These are phyloP conservation scores for Solanum clarkiae DNA, from an alignment of 257 asterid species.

Conservation along the genomic window DNA sequence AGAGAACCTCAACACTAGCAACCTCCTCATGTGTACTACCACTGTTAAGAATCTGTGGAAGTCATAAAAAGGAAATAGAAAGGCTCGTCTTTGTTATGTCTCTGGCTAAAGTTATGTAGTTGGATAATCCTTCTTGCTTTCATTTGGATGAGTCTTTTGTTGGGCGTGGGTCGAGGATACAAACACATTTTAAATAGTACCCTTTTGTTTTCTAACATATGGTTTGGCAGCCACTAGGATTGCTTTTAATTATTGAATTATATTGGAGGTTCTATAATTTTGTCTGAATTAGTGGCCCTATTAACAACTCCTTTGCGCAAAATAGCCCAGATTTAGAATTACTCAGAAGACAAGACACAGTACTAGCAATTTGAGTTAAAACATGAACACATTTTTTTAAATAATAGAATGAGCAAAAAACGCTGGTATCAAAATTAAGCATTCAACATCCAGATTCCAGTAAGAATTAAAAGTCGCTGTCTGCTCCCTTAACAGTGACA, in stretches of 20 bases:
- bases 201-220: background rate
- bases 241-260: background rate
- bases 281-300: background rate
- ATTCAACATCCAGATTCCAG: background rate
- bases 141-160: background rate
- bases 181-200: background rate
- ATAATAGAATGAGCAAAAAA: background rate
- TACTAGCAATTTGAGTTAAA: background rate
- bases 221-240: background rate
- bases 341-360: background rate
- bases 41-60: background rate
- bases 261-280: background rate
- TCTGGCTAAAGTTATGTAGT: background rate
- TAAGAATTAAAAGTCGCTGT: constrained; percentile 1
- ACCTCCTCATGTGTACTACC: background rate
- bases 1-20: background rate
- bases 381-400: background rate
- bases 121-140: background rate
- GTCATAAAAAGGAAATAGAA: background rate
- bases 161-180: background rate
- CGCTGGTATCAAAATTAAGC: background rate
- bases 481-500: constrained; percentile 60
- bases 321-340: background rate
- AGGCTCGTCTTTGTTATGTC: background rate
- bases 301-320: background rate